phyloP scores from a whole-genome alignment of 2,329 filamentous ascomycete species.

The Talaromyces marneffei region DNA sequence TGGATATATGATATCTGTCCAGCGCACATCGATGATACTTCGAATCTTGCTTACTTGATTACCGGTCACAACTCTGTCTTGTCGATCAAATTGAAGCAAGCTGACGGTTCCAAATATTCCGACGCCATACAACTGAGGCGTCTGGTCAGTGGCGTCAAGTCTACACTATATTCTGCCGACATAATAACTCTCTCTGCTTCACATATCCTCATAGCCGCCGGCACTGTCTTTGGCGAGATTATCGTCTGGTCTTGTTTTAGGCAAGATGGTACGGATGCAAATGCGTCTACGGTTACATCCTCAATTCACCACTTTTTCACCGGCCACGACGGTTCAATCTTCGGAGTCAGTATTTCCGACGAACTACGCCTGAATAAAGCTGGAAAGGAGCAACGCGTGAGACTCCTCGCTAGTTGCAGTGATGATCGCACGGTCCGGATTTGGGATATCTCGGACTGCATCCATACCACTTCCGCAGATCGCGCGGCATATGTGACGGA shows the following conservation, averaged over 20 bases:
- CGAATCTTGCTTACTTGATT: conserved; percentile 53
- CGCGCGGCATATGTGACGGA: conserved; percentile 31
- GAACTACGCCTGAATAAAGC: conserved; percentile 33
- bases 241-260: conserved; percentile 72
- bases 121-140: conserved; percentile 29
- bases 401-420: conserved; percentile 84
- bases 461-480: conserved; percentile 25
- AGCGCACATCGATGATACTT: conserved; percentile 22
- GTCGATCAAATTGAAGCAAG: conserved; percentile 36
- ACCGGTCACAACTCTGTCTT: conserved; percentile 85
- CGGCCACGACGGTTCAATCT: conserved; percentile 87
- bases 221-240: conserved; percentile 92
- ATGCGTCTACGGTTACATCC: conserved; percentile 21
- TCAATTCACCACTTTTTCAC: conserved; percentile 53
- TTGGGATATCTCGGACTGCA: conserved; percentile 69
- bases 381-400: conserved; percentile 36
- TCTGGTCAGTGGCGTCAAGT: conserved; percentile 55
- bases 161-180: conserved; percentile 82
- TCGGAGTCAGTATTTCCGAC: conserved; percentile 75
- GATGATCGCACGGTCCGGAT: conserved; percentile 86
- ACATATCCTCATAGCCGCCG: conserved; percentile 70
- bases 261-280: conserved; percentile 10
- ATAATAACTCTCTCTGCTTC: conserved; percentile 56
- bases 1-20: conserved; percentile 68
- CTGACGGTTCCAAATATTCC: conserved; percentile 16